phyloP scores from a whole-genome alignment of 2,329 filamentous ascomycete species.

The Pestalotiopsis sp. region DNA sequence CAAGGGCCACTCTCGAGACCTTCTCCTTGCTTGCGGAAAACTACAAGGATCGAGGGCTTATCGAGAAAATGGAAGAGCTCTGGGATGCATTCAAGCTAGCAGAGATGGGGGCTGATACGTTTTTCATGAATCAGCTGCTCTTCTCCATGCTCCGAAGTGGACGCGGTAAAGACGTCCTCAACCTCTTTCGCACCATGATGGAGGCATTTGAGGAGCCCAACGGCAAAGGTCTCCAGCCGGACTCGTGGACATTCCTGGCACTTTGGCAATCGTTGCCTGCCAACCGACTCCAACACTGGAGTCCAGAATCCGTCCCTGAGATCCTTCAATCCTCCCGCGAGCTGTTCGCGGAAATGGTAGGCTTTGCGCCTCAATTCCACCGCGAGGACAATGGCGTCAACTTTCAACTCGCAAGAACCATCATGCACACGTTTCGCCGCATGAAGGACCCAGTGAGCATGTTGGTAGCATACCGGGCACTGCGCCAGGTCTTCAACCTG shows the following conservation, averaged over 20 bases:
- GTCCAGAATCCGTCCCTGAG: slow-evolving; percentile 27
- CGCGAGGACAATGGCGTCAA: slow-evolving; percentile 44
- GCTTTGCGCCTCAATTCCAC: slow-evolving; percentile 48
- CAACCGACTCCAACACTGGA: slow-evolving; percentile 47
- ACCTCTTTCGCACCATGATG: slow-evolving; percentile 59
- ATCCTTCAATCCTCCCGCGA: slow-evolving; percentile 40
- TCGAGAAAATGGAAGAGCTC: slow-evolving; percentile 59
- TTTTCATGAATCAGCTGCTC: slow-evolving; percentile 80
- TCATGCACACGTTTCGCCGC: slow-evolving; percentile 53
- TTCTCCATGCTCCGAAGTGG: slow-evolving; percentile 66
- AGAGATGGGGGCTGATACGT: slow-evolving; percentile 69
- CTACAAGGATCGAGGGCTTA: slow-evolving; percentile 65
- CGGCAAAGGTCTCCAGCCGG: slow-evolving; percentile 49
- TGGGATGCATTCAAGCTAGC: slow-evolving; percentile 65
- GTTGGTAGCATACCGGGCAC: slow-evolving; percentile 45
- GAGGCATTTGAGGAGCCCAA: slow-evolving; percentile 35
- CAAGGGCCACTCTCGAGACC: slow-evolving; percentile 72
- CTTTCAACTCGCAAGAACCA: slow-evolving; percentile 49
- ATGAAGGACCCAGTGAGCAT: slow-evolving; percentile 47
- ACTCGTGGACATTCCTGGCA: slow-evolving; percentile 69
- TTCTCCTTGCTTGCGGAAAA: slow-evolving; percentile 76
- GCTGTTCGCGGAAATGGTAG: slow-evolving; percentile 52
- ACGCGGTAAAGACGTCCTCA: slow-evolving; percentile 54
- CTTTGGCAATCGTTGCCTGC: slow-evolving; percentile 64
- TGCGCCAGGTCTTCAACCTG: slow-evolving; percentile 47